Conservation (phyloP, 495 filamentous ascomycete species). For the Usnea hakonensis region DNA sequence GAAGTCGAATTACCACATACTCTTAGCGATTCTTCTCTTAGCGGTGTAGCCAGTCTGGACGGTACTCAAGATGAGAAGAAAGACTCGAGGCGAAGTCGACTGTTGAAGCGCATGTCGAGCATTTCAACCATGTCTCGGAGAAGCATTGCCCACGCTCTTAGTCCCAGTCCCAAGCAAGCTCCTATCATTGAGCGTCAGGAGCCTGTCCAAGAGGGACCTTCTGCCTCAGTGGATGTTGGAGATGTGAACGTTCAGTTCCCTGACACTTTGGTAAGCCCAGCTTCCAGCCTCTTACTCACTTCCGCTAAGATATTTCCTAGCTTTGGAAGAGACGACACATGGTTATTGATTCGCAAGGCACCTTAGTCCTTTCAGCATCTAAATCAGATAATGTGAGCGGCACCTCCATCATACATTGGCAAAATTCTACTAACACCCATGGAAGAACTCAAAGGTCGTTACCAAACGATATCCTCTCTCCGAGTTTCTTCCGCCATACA, state of each 20-base stretch:
- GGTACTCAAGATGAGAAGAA: slow-evolving; percentile 48
- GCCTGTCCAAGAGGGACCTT: slow-evolving; percentile 25
- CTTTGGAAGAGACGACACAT: slow-evolving; percentile 87
- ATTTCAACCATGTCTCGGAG: slow-evolving; percentile 56
- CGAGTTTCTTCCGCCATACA: slow-evolving; percentile 68
- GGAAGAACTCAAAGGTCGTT: slow-evolving; percentile 44
- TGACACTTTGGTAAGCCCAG: slow-evolving; percentile 55
- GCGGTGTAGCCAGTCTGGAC: slow-evolving; percentile 31
- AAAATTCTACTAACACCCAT: slow-evolving; percentile 26
- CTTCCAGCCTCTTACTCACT: background rate
- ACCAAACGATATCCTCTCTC: slow-evolving; percentile 72
- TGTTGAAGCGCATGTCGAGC: slow-evolving; percentile 73
- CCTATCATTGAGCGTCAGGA: slow-evolving; percentile 27
- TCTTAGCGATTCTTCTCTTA: slow-evolving; percentile 32
- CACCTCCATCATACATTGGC: background rate
- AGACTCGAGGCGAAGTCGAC: slow-evolving; percentile 58
- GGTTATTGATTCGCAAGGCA: slow-evolving; percentile 67
- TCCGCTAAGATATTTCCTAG: slow-evolving; percentile 19
- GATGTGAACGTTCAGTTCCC: slow-evolving; percentile 93
- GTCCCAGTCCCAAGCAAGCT: slow-evolving; percentile 52
- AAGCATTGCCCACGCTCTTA: slow-evolving; percentile 48
- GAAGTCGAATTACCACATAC: slow-evolving; percentile 35
- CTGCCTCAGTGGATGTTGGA: slow-evolving; percentile 56
- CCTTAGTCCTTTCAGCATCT: slow-evolving; percentile 61
- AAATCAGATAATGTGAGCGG: slow-evolving; percentile 28